Evolutionary conservation across 306 rosid genomes (phyloP).

Genomic region (Cicer arietinum): DNA sequence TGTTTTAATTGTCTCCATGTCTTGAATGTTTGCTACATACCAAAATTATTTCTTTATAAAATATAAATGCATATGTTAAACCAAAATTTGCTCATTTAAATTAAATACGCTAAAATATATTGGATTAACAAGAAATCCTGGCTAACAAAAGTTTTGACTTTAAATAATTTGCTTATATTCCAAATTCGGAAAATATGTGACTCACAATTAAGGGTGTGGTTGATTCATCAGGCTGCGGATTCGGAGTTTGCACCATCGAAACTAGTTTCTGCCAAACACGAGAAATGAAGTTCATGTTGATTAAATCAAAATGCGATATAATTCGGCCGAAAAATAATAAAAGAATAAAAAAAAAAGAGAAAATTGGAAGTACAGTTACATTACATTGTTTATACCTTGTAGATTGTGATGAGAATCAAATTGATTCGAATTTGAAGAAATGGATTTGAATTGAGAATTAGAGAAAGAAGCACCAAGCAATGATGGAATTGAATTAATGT

Average conservation of each 20-base stretch:
- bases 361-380: slow-evolving; percentile 2
- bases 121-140: background rate
- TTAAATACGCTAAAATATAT: background rate
- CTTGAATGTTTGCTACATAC: background rate
- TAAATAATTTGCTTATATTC: slow-evolving; percentile 3
- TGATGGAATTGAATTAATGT: background rate
- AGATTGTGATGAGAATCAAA: slow-evolving; percentile 34
- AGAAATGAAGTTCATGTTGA: slow-evolving; percentile 34
- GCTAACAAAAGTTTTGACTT: background rate
- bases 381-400: slow-evolving; percentile 11
- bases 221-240: slow-evolving; percentile 39
- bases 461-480: slow-evolving; percentile 5
- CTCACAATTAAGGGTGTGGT: slow-evolving; percentile 60
- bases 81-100: background rate
- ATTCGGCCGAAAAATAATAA: background rate
- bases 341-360: background rate
- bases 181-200: slow-evolving; percentile 3
- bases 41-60: background rate
- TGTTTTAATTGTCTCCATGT: slow-evolving; percentile 4
- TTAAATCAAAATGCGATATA: slow-evolving; percentile 11
- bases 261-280: slow-evolving; percentile 49
- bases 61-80: background rate
- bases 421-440: background rate
- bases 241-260: slow-evolving; percentile 47
- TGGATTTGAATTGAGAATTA: slow-evolving; percentile 4